Percentiles rank a stretch among this genome's conserved stretches.
These are phyloP conservation scores for Kuraishia capsulata DNA, from an alignment of 805 yeast species.

Conservation along the genomic window DNA sequence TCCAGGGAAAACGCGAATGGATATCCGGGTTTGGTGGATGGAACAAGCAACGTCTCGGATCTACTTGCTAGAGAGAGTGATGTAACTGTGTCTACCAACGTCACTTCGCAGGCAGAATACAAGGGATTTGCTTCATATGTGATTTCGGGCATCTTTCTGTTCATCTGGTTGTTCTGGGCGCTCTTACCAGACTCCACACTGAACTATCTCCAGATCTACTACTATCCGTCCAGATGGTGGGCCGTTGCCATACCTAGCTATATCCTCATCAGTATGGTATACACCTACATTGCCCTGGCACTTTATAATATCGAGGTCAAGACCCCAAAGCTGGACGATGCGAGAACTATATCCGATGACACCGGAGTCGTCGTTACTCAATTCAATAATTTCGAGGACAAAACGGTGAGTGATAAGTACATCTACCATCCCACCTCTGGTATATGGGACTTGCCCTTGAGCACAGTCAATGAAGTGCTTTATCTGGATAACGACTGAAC, in stretches of 20 bases:
- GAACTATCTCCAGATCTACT: constrained; percentile 45
- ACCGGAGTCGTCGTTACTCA: constrained; percentile 27
- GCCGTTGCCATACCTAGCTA: constrained; percentile 69
- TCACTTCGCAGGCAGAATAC: constrained; percentile 64
- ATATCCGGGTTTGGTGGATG: background rate
- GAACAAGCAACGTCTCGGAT: constrained; percentile 26
- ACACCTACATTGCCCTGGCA: constrained; percentile 60
- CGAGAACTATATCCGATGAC: constrained; percentile 63
- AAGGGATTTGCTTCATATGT: constrained; percentile 82
- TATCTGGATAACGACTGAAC: constrained; percentile 33
- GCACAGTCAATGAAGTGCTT: constrained; percentile 56
- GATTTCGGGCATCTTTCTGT: constrained; percentile 45
- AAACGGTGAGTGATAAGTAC: constrained; percentile 22
- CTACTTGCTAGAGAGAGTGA: constrained; percentile 56
- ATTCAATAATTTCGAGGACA: too few species aligned
- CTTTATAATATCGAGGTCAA: constrained; percentile 70
- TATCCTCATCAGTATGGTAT: constrained; percentile 62
- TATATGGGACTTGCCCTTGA: constrained; percentile 76
- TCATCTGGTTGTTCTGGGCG: constrained; percentile 66
- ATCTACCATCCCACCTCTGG: constrained; percentile 65
- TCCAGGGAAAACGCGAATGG: too few species aligned
- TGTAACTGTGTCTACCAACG: constrained; percentile 48
- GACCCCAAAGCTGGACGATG: constrained; percentile 49
- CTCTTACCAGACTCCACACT: constrained; percentile 53
- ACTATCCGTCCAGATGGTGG: constrained; percentile 91